Percentiles rank a stretch among this genome's conserved stretches.
phyloP scores from a whole-genome alignment of 2,329 filamentous ascomycete genomes.

The Rutstroemia sydowiana region DNA sequence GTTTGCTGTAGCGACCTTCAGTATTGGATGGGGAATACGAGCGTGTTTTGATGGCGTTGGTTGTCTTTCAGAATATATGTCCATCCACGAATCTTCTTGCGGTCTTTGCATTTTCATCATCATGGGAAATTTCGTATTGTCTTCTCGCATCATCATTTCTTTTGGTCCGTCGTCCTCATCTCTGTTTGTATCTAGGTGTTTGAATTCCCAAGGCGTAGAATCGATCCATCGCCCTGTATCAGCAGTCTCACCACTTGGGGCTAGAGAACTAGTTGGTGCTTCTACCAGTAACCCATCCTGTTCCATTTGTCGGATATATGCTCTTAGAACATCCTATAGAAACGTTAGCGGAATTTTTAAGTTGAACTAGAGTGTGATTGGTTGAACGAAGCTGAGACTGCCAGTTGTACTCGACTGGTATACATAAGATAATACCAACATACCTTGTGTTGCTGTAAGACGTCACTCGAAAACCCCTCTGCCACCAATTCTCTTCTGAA shows the following conservation, averaged over 20 bases:
- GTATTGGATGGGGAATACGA: not conserved
- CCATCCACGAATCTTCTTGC: constrained; percentile 17
- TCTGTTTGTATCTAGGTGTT: constrained; percentile 15
- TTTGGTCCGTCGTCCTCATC: constrained; percentile 21
- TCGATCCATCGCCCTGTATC: constrained; percentile 23
- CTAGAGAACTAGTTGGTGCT: constrained; percentile 28
- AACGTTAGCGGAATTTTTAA: constrained; percentile 14
- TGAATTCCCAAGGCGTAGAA: constrained; percentile 20
- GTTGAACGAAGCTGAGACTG: no score
- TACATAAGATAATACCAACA: not conserved
- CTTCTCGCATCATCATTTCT: constrained; percentile 24
- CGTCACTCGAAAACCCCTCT: constrained; percentile 50
- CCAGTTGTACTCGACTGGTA: no score
- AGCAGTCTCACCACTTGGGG: constrained; percentile 22
- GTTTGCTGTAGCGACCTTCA: not conserved
- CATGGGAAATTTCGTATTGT: constrained; percentile 28
- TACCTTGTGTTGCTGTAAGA: constrained; percentile 52
- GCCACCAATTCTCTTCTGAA: constrained; percentile 51
- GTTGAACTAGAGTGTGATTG: no score
- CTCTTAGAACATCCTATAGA: constrained; percentile 47
- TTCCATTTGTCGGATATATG: constrained; percentile 54
- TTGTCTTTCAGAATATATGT: not conserved
- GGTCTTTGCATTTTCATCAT: constrained; percentile 25
- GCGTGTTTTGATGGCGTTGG: not conserved
- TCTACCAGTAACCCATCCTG: constrained; percentile 47